Evolutionary conservation across 176 grass and related monocot genomes (phyloP), one percentile per base, ranked within the genome.

Genomic region (Thalia dealbata): DNA sequence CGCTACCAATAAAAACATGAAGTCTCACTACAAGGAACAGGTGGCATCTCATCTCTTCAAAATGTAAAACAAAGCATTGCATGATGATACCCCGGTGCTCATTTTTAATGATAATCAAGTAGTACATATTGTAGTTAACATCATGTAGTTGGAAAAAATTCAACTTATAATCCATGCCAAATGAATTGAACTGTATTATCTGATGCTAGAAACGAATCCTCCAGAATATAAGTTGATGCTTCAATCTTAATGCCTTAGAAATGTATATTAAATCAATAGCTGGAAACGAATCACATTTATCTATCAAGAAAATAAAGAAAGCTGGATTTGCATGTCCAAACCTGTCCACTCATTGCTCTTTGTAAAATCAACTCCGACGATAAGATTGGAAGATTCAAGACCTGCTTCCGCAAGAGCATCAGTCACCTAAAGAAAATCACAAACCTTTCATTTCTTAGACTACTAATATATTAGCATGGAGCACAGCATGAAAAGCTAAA

Each of bases 341-440:
- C 67, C 67, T 70, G 67, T 70, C 67, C 67, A 70, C 29, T 70
- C 67, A 70, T 70, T 70, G 67, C 67, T 70, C n/a, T 70, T 70
- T 45, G 67, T 70, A 46, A 70, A 70, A 48, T 70, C 67, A 27
- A 70, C 42, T 45, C 67, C 67, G 13, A 70, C 67, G 25, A 70
- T 70, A 10, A 70, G 19, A 48, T 70, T 70, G 14, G 67, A 70
- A 46, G 67, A 70, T 25, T 70, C 67, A 48, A 70, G 67, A 24
- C 67, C 67, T 70, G 67, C 67, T 50, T 70, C 43, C 23, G 67
- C 67, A 70, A 70, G 67, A 42, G 67, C 67, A 29, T 70, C 67
- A 14, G 67, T 70, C 6, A 70, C 67, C 67, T 70, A 70, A 24
- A 70, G 1, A 70, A 70, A 70, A 15, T 14, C 62, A 65, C 12